Percentiles rank a stretch among this genome's conserved stretches.
phyloP scores from a whole-genome alignment of 2,329 filamentous ascomycete genomes.

The Xylaria sp. region DNA sequence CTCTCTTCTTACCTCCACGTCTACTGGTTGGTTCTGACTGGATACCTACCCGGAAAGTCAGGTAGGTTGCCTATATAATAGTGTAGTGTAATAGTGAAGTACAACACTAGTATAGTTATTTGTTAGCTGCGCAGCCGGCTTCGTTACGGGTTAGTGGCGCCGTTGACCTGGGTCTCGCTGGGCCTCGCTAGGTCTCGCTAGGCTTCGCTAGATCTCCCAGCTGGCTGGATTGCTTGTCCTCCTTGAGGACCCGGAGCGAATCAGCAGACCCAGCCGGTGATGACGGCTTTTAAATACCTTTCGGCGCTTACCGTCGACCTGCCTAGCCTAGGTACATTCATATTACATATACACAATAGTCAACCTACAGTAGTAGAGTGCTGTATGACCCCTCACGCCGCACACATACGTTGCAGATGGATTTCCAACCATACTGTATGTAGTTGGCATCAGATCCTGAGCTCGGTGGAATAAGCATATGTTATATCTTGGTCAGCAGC shows the following conservation, averaged over 20 bases:
- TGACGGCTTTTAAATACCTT: slow-evolving; percentile 1
- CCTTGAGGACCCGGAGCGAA: slow-evolving; percentile 23
- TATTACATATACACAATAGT: background rate
- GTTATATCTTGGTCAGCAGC: slow-evolving; percentile 27
- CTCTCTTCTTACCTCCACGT: no score
- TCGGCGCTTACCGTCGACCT: slow-evolving; percentile 20
- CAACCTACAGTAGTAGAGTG: background rate
- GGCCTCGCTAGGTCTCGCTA: slow-evolving; percentile 29
- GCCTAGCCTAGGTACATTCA: background rate
- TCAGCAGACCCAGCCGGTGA: slow-evolving; percentile 23
- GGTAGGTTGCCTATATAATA: no score
- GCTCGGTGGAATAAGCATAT: slow-evolving; percentile 14
- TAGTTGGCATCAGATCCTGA: slow-evolving; percentile 24
- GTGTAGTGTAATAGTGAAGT: no score
- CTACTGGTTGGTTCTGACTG: no score
- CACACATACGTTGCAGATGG: slow-evolving; percentile 21
- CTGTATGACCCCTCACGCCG: slow-evolving; percentile 12
- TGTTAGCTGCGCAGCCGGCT: slow-evolving; percentile 13
- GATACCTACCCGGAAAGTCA: no score
- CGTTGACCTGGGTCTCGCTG: slow-evolving; percentile 33
- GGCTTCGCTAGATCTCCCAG: slow-evolving; percentile 35
- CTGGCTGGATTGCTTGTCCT: slow-evolving; percentile 33
- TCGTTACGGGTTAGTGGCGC: slow-evolving; percentile 32
- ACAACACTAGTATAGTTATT: no score
- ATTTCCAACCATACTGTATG: slow-evolving; percentile 23